These are phyloP conservation scores for Saccharomyces pastorianus DNA, from an alignment of 1,139 yeast genomes.

Conservation along the genomic window DNA sequence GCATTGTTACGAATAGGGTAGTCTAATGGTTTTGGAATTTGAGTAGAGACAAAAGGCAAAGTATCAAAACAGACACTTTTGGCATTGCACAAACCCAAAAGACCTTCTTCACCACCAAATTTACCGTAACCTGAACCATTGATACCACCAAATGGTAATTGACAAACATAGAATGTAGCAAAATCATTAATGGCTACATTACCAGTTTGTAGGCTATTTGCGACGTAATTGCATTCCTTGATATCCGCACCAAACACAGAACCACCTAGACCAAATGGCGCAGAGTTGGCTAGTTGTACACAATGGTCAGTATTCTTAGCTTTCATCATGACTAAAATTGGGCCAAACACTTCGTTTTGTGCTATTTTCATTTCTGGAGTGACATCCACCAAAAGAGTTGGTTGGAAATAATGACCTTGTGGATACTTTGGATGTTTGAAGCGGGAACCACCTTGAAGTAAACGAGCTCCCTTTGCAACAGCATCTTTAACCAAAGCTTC, in stretches of 20 bases:
- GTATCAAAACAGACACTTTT: conserved; percentile 83
- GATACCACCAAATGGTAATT: conserved; percentile 91
- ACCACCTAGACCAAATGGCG: conserved; percentile 84
- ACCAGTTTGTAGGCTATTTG: conserved; percentile 63
- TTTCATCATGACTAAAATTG: conserved; percentile 68
- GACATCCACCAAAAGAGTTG: conserved; percentile 79
- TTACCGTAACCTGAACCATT: conserved; percentile 93
- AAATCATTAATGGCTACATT: conserved; percentile 95
- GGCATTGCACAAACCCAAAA: conserved; percentile 77
- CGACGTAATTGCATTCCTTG: conserved; percentile 51
- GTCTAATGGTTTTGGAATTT: conserved; percentile 80
- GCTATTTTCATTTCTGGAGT: conserved; percentile 72
- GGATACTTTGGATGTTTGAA: conserved; percentile 86
- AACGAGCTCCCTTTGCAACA: conserved; percentile 67
- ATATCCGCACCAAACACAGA: conserved; percentile 71
- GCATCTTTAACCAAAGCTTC: conserved; percentile 67
- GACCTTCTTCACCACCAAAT: conserved; percentile 95
- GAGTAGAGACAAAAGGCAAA: conserved; percentile 66
- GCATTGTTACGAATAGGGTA: conserved; percentile 79
- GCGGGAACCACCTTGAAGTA: conserved; percentile 72
- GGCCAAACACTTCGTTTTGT: conserved; percentile 88
- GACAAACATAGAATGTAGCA: conserved; percentile 92
- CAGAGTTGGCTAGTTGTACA: conserved; percentile 70
- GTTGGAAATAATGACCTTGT: conserved; percentile 86
- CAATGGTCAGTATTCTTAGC: conserved; percentile 64